These are phyloP conservation scores for Magnusiomyces magnusii DNA, from an alignment of 1,139 yeast species.

Conservation along the genomic window DNA sequence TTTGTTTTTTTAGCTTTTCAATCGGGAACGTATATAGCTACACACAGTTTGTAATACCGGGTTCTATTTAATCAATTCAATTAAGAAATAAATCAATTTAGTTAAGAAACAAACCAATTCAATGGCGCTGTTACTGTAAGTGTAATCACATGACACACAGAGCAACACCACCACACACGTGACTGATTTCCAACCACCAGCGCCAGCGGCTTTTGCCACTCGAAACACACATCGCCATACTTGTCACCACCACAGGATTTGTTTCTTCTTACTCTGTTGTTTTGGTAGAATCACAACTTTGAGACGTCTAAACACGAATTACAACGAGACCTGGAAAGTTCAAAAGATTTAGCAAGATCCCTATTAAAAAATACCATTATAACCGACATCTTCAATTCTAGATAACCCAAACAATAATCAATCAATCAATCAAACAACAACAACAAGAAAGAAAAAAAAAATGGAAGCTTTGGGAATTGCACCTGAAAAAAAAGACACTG, in stretches of 20 bases:
- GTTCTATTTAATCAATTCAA: too few relatives aligned
- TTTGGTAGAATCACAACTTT: neutral
- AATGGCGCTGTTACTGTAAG: too few relatives aligned
- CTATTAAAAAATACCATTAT: neutral
- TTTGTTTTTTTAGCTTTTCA: too few relatives aligned
- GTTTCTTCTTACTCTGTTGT: neutral
- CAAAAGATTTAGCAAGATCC: too few relatives aligned
- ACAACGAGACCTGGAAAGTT: neutral
- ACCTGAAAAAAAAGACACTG: slow-evolving; percentile 22
- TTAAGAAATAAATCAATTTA: too few relatives aligned
- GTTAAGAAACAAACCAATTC: too few relatives aligned
- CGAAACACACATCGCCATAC: neutral
- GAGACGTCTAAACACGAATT: neutral
- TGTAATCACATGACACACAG: neutral
- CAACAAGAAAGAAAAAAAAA: neutral
- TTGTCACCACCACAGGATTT: neutral
- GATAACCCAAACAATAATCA: neutral
- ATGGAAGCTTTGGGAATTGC: slow-evolving; percentile 59
- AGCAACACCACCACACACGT: neutral
- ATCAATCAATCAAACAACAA: neutral
- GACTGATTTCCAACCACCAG: neutral
- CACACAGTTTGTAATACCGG: too few relatives aligned
- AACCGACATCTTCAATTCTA: neutral
- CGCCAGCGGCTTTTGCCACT: neutral
- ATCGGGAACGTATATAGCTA: too few relatives aligned